phyloP scores from a whole-genome alignment of 345 rosid species.

The Linum tenue region DNA sequence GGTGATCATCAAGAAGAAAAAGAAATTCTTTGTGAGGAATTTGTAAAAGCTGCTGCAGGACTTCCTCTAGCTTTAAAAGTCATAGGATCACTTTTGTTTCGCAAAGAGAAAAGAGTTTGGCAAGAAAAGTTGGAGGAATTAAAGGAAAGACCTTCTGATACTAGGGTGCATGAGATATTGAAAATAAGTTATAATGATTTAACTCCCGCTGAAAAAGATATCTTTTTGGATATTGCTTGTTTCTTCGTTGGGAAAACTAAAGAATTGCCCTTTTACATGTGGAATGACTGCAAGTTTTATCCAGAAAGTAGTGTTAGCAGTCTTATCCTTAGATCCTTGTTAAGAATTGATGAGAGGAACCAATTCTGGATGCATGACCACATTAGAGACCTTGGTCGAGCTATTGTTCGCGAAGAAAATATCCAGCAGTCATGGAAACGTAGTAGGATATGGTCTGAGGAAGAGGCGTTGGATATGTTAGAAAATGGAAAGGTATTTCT shows the following conservation, averaged over 20 bases:
- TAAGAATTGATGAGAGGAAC: background rate
- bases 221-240: slow-evolving; percentile 22
- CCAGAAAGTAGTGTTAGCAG: background rate
- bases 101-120: background rate
- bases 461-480: background rate
- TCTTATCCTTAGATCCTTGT: background rate
- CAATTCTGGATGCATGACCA: background rate
- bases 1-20: background rate
- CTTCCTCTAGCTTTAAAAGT: slow-evolving; percentile 15
- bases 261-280: background rate
- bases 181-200: slow-evolving; percentile 14
- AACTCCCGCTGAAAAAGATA: background rate
- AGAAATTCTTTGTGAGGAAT: background rate
- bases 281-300: background rate
- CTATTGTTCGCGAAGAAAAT: background rate
- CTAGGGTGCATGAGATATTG: background rate
- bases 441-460: background rate
- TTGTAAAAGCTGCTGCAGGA: background rate
- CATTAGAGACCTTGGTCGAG: background rate
- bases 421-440: background rate
- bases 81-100: slow-evolving; percentile 6
- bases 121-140: background rate
- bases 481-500: background rate
- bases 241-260: slow-evolving; percentile 2
- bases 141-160: background rate